These are phyloP conservation scores for Phytophthora agathidicida DNA, from an alignment of 352 stramenopile species.

Conservation along the genomic window DNA sequence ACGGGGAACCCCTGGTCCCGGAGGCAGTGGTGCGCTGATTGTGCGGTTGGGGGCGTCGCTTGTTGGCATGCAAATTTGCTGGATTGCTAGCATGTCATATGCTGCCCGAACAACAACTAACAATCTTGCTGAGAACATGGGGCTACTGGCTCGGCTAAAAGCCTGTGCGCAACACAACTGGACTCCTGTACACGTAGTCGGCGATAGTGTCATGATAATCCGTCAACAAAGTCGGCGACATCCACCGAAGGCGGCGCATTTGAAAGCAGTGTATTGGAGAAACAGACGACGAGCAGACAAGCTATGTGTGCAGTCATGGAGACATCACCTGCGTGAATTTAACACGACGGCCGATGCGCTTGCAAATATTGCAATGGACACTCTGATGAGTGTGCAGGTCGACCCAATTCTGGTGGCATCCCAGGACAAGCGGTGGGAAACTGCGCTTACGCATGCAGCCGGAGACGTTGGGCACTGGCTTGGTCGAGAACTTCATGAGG, in stretches of 20 bases:
- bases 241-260: neutral
- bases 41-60: no score
- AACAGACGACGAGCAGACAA: neutral
- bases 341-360: neutral
- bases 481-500: no score
- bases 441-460: no score
- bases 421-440: no score
- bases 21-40: no score
- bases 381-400: no score
- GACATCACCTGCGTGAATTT: neutral
- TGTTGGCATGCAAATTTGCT: no score
- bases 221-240: neutral
- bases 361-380: constrained; percentile 3
- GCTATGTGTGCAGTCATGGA: neutral
- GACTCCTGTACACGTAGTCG: neutral
- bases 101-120: neutral
- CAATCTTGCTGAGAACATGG: constrained; percentile 5
- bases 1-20: no score
- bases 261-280: neutral
- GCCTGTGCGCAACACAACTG: neutral
- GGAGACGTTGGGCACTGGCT: no score
- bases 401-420: no score
- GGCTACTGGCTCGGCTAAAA: neutral
- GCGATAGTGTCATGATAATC: constrained; percentile 6
- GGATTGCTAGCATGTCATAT: neutral